phyloP scores from a whole-genome alignment of 495 filamentous ascomycete species.

The Trichoderma virens region DNA sequence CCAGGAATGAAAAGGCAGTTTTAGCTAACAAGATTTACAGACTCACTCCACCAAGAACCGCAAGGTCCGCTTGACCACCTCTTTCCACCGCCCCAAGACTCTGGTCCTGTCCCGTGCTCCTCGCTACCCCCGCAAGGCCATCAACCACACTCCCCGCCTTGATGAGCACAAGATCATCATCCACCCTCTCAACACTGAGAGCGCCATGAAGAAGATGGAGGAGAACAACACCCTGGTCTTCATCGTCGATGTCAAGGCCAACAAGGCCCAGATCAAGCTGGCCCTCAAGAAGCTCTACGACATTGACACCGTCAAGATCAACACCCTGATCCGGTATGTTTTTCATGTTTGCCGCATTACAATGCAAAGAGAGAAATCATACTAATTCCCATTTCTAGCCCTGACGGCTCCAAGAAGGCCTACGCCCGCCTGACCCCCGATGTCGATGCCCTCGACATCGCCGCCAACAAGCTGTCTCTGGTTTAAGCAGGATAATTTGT shows the following conservation, averaged over 20 bases:
- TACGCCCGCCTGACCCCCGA: conserved; percentile 90
- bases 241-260: conserved; percentile 96
- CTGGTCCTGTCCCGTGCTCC: conserved; percentile 82
- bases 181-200: conserved; percentile 89
- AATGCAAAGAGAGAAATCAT: too few relatives aligned
- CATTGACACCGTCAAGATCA: conserved; percentile 96
- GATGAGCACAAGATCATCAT: conserved; percentile 89
- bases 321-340: conserved; percentile 89
- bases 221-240: conserved; percentile 99
- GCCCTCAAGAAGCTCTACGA: conserved; percentile 99
- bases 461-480: conserved; percentile 95
- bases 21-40: conserved; percentile 29
- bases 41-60: conserved; percentile 73
- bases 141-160: conserved; percentile 81
- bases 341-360: background rate
- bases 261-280: conserved; percentile 99
- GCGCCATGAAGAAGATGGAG: conserved; percentile 99
- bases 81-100: conserved; percentile 96
- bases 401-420: conserved; percentile 97
- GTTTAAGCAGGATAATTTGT: conserved; percentile 53
- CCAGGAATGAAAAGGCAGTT: background rate
- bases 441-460: conserved; percentile 98
- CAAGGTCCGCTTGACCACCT: conserved; percentile 87
- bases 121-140: conserved; percentile 94
- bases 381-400: too few relatives aligned